These are phyloP conservation scores for Hysterangium stoloniferum DNA, from an alignment of 768 basidiomycete species.

Conservation along the genomic window DNA sequence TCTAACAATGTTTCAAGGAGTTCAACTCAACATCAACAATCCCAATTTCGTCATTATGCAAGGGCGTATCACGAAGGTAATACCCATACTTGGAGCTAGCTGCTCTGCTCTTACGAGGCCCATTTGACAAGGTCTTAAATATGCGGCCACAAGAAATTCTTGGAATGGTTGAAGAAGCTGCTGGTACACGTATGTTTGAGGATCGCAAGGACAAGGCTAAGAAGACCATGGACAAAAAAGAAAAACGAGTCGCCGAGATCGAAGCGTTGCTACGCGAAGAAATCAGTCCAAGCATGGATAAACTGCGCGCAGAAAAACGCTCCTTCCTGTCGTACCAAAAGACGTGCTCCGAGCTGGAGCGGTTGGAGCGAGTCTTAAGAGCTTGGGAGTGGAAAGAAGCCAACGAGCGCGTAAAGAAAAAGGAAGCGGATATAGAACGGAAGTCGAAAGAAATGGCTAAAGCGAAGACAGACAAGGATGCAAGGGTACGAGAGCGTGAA, in stretches of 20 bases:
- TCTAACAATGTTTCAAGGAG: conserved; percentile 90
- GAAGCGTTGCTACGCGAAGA: conserved; percentile 75
- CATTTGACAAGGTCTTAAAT: conserved; percentile 62
- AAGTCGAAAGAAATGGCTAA: conserved; percentile 43
- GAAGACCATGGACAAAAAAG: conserved; percentile 95
- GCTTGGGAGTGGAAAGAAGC: conserved; percentile 85
- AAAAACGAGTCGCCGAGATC: conserved; percentile 90
- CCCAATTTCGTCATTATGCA: conserved; percentile 99
- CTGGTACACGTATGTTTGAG: conserved; percentile 98
- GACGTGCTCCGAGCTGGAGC: conserved; percentile 78
- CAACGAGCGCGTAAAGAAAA: conserved; percentile 41
- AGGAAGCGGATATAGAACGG: conserved; percentile 46
- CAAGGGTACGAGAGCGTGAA: conserved; percentile 44
- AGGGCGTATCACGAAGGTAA: conserved; percentile 94
- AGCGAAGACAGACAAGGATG: conserved; percentile 40
- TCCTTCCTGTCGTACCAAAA: conserved; percentile 89
- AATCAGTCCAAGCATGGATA: conserved; percentile 90
- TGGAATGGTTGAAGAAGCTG: conserved; percentile 97
- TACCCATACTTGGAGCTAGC: conserved; percentile 11
- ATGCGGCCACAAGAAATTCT: conserved; percentile 98
- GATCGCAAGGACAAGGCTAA: conserved; percentile 95
- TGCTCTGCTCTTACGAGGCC: neutral
- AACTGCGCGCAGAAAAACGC: conserved; percentile 81
- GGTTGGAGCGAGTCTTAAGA: conserved; percentile 67
- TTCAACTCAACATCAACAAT: conserved; percentile 98